Base-by-base conservation (phyloP, 345 rosid genomes). In the Brassica rapa region DNA sequence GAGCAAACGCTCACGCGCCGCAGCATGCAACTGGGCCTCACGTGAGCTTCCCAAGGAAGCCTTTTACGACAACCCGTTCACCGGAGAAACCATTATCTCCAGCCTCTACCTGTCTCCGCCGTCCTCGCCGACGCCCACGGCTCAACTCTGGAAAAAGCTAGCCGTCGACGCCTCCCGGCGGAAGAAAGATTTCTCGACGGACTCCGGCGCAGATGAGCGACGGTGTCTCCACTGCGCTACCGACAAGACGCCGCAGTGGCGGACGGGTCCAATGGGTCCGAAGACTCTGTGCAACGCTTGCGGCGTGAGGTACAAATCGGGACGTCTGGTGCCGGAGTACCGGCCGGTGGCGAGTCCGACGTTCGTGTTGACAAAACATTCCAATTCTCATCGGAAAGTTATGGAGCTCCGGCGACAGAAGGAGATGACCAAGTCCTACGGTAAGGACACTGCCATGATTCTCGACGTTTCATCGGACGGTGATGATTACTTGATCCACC, bases 1-100 rank as follows among this genome's bases (percentile, higher is more conserved):
- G 24, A 94, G 98, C 90, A 94, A 94, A 83, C 86, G 98, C 12
- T 87, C 98, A 10, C 93, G 98, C 30, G 86, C 90, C 0, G 91
- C 93, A 0, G 87, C 93, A 3, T 80, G 95, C 67, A 88, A 87
- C 56, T 94, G 98, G 97, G 87, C 95, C 10, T 91, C 95, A 62
- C 90, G 91, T 19, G 90, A 86, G 70, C 88, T 89, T 12, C 83
- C 88, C 30, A 86, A 80, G 12, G 79, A 82, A 4, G 63, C 86
- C 0, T 76, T 90, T 14, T 86, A 85, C 25, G 79, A 92, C 71
- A 88, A 88, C 35, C 92, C 97, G 86, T 86, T 93, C 8, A 89
- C 93, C 65, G 91, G 92, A 8, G 90, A 88, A 51, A 86, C 89
- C 3, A 70, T 87, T 25, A 87, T 90, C 76, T 81, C 86, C 29